phyloP scores from a whole-genome alignment of 1,139 yeast genomes.

The Debaryomyces subglobosus region DNA sequence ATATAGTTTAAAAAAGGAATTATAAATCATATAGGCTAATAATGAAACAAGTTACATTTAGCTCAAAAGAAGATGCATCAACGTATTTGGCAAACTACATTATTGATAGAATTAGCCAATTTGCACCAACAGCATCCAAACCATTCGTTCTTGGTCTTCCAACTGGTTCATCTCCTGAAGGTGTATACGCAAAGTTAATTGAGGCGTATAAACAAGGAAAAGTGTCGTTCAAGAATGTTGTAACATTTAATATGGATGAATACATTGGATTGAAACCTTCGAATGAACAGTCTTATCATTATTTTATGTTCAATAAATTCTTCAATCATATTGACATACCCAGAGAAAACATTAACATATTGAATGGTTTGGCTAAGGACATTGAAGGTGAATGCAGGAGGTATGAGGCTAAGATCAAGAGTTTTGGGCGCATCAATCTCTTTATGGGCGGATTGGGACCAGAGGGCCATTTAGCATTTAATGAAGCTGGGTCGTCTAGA shows the following conservation, averaged over 20 bases:
- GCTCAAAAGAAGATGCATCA: conserved; percentile 49
- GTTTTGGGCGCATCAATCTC: conserved; percentile 55
- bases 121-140: conserved; percentile 47
- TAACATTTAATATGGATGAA: conserved; percentile 68
- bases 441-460: conserved; percentile 68
- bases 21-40: neutral
- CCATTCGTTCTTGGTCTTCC: conserved; percentile 68
- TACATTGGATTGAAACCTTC: conserved; percentile 54
- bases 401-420: conserved; percentile 55
- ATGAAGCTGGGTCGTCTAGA: conserved; percentile 59
- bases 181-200: conserved; percentile 53
- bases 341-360: conserved; percentile 55
- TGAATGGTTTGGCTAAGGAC: conserved; percentile 55
- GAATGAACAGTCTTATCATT: conserved; percentile 59
- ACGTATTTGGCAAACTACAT: conserved; percentile 54
- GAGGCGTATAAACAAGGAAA: conserved; percentile 47
- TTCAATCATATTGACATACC: conserved; percentile 64
- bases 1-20: neutral
- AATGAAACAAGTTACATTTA: conserved; percentile 47
- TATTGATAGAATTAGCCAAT: conserved; percentile 45
- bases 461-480: conserved; percentile 68
- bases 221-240: conserved; percentile 56
- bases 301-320: conserved; percentile 61
- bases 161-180: conserved; percentile 69
- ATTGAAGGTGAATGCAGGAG: conserved; percentile 49